Conservation (phyloP, 768 basidiomycete species). For the Tylopilus sp. region DNA sequence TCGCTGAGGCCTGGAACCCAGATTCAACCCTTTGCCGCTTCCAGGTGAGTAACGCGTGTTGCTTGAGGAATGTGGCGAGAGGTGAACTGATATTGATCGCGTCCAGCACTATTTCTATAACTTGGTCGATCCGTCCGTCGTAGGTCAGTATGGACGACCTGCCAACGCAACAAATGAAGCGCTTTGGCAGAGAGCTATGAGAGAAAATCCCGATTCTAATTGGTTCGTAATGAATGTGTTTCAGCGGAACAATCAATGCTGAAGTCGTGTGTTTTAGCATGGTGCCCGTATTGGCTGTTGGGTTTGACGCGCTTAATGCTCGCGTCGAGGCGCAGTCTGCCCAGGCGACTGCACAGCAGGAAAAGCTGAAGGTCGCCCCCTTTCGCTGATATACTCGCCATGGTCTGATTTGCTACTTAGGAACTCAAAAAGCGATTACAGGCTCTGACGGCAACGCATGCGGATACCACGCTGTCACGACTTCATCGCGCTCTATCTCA, state of each 20-base stretch:
- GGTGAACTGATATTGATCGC: neutral
- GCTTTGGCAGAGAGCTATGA: conserved; percentile 73
- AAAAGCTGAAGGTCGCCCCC: conserved; percentile 52
- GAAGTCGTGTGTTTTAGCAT: conserved; percentile 42
- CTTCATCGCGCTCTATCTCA: conserved; percentile 57
- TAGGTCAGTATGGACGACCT: conserved; percentile 67
- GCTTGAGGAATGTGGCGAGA: neutral
- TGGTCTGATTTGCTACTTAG: conserved; percentile 27
- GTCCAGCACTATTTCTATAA: conserved; percentile 81
- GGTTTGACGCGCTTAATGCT: conserved; percentile 77
- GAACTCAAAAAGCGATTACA: conserved; percentile 67
- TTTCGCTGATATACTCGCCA: neutral
- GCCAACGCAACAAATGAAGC: conserved; percentile 66
- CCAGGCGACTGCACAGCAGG: conserved; percentile 64
- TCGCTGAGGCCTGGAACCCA: conserved; percentile 72
- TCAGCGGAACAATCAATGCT: neutral
- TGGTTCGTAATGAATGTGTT: conserved; percentile 42
- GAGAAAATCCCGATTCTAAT: conserved; percentile 79
- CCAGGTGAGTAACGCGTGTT: conserved; percentile 47
- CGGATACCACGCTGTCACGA: conserved; percentile 64
- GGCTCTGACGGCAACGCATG: conserved; percentile 57
- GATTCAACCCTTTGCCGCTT: conserved; percentile 69
- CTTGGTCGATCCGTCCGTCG: conserved; percentile 66
- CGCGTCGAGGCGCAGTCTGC: conserved; percentile 73
- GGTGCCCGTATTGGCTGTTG: conserved; percentile 75